These are phyloP conservation scores for Serendipita vermifera DNA, from an alignment of 768 basidiomycete genomes.

Conservation along the genomic window DNA sequence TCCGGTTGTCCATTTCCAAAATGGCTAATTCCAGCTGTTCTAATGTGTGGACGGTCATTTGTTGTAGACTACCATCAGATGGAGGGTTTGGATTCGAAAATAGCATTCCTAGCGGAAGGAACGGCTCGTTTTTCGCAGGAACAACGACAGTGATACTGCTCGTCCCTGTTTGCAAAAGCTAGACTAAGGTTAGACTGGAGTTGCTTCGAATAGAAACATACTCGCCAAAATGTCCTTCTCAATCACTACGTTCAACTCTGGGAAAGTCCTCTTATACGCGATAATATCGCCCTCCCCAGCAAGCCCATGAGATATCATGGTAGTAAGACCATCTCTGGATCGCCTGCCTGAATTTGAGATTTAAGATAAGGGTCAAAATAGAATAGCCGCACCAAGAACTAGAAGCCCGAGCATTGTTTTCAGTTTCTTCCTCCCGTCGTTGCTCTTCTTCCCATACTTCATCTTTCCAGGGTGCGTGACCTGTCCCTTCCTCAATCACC, in stretches of 20 bases:
- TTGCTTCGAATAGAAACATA: not conserved
- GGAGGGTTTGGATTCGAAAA: slow-evolving; percentile 20
- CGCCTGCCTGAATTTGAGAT: slow-evolving; percentile 18
- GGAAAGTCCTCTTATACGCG: slow-evolving; percentile 39
- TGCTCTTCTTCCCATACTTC: slow-evolving; percentile 44
- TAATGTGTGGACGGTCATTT: slow-evolving; percentile 32
- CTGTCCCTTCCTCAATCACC: slow-evolving; percentile 32
- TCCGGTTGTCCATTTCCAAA: slow-evolving; percentile 39
- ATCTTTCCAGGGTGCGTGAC: slow-evolving; percentile 52
- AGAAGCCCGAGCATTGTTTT: slow-evolving; percentile 9
- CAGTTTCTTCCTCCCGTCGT: slow-evolving; percentile 10
- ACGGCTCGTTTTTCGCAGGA: slow-evolving; percentile 25
- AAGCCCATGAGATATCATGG: slow-evolving; percentile 33
- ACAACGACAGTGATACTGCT: slow-evolving; percentile 33
- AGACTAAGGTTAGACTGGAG: slow-evolving; percentile 2
- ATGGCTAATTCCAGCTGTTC: slow-evolving; percentile 39
- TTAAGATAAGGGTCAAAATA: not conserved
- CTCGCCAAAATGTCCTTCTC: slow-evolving; percentile 46
- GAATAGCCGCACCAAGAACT: slow-evolving; percentile 21
- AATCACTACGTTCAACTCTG: slow-evolving; percentile 26
- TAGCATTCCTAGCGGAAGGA: slow-evolving; percentile 28
- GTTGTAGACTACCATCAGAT: slow-evolving; percentile 18
- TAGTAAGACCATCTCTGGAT: slow-evolving; percentile 33
- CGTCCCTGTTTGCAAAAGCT: slow-evolving; percentile 30
- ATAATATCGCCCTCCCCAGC: slow-evolving; percentile 43